Percentiles rank a stretch among this genome's conserved stretches.
These are phyloP conservation scores for Laburnicola sp. DNA, from an alignment of 2,329 filamentous ascomycete genomes.

Conservation along the genomic window DNA sequence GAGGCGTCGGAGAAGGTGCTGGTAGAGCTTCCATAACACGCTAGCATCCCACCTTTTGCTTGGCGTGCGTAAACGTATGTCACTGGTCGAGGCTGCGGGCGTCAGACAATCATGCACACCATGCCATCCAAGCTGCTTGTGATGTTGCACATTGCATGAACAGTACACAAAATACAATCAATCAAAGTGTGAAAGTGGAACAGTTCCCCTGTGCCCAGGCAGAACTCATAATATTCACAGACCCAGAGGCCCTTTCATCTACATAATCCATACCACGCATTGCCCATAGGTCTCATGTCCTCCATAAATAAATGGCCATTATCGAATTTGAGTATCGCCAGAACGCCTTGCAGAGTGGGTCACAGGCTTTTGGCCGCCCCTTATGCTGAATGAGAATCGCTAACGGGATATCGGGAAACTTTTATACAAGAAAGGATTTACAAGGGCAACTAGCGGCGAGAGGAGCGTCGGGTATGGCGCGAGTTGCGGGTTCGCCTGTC, in stretches of 20 bases:
- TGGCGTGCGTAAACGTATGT: constrained; percentile 5
- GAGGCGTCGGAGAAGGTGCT: constrained; percentile 10
- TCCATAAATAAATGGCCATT: constrained; percentile 12
- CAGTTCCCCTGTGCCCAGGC: neutral
- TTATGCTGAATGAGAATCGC: constrained; percentile 21
- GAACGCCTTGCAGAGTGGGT: constrained; percentile 8
- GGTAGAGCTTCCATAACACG: constrained; percentile 15
- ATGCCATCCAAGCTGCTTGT: neutral
- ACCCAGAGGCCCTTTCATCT: constrained; percentile 15
- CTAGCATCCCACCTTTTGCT: constrained; percentile 14
- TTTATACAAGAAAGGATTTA: constrained; percentile 19
- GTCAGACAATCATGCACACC: neutral
- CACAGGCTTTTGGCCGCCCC: constrained; percentile 1
- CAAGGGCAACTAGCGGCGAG: constrained; percentile 23
- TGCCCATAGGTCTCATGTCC: constrained; percentile 12
- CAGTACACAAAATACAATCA: neutral
- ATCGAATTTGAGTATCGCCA: constrained; percentile 5
- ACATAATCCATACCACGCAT: constrained; percentile 19
- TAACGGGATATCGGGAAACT: constrained; percentile 12
- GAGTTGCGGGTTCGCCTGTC: constrained; percentile 48
- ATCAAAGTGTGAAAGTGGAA: neutral
- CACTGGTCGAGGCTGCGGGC: neutral
- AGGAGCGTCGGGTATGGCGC: constrained; percentile 44
- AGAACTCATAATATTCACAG: constrained; percentile 21
- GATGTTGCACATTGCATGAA: neutral